A percentile compares a stretch with the other conserved stretches of the same genome.
Conservation (phyloP, 2,329 filamentous ascomycete species). For the Akanthomyces uredinophilus region DNA sequence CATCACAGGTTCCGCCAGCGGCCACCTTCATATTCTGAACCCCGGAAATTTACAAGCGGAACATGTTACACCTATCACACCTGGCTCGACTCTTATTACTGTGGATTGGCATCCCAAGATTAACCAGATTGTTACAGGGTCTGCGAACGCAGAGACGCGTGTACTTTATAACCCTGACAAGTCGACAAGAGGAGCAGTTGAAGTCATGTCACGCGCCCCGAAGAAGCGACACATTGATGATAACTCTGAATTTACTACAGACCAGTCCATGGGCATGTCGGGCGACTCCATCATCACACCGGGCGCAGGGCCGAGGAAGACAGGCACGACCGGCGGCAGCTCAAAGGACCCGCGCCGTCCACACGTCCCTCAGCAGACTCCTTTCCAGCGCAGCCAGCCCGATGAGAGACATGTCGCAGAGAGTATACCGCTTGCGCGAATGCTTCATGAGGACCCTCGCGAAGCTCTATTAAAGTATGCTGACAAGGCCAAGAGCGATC, state of each 20-base stretch:
- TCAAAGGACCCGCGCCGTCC: constrained; percentile 76
- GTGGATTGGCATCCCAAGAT: constrained; percentile 91
- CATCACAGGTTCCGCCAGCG: constrained; percentile 80
- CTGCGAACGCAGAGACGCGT: constrained; percentile 83
- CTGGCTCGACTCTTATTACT: constrained; percentile 73
- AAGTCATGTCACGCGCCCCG: constrained; percentile 86
- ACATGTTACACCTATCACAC: constrained; percentile 82
- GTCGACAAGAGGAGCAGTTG: constrained; percentile 75
- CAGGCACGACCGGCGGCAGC: constrained; percentile 73
- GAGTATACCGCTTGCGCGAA: constrained; percentile 81
- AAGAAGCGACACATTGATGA: constrained; percentile 96
- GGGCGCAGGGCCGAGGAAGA: constrained; percentile 52
- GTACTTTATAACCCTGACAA: constrained; percentile 85
- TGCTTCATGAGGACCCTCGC: constrained; percentile 93
- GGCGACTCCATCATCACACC: constrained; percentile 75
- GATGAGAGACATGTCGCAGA: constrained; percentile 85
- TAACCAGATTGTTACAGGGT: constrained; percentile 93
- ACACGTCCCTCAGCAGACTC: constrained; percentile 78
- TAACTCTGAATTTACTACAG: constrained; percentile 79
- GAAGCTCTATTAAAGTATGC: constrained; percentile 94
- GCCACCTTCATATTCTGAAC: constrained; percentile 88
- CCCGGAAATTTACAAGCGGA: constrained; percentile 84
- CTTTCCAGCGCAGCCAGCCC: constrained; percentile 88
- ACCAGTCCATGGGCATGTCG: constrained; percentile 73
- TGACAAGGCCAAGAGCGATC: constrained; percentile 86